Conservation (phyloP, 345 rosid species). For the Rhizophora mangle region DNA sequence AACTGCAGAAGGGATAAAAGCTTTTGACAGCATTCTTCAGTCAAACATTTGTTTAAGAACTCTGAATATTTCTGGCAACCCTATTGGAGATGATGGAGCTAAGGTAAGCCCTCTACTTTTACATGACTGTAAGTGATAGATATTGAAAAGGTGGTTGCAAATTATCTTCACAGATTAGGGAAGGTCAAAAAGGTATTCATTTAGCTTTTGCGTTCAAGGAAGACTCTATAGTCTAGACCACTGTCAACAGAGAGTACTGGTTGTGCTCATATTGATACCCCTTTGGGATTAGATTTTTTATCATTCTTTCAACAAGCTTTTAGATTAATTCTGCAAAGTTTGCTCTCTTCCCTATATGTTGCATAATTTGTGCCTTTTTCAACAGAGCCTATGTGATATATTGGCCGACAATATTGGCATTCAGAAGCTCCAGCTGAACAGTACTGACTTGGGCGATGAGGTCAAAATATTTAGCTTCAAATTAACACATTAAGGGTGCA, state of each 20-base stretch:
- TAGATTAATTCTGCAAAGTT: constrained; percentile 17
- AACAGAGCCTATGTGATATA: constrained; percentile 66
- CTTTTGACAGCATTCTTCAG: constrained; percentile 83
- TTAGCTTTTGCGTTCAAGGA: no score
- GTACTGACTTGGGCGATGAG: constrained; percentile 83
- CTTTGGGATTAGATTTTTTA: not conserved
- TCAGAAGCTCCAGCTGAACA: constrained; percentile 80
- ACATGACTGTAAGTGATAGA: not conserved
- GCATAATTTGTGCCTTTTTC: constrained; percentile 7
- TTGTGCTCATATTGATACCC: not conserved
- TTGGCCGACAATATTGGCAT: constrained; percentile 65
- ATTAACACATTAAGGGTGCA: not conserved
- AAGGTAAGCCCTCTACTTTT: constrained; percentile 52
- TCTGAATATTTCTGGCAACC: constrained; percentile 87
- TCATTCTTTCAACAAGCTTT: not conserved
- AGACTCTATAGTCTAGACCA: no score
- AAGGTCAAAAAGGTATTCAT: no score
- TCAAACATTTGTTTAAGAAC: constrained; percentile 64
- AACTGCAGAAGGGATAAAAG: constrained; percentile 78
- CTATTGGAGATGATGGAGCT: constrained; percentile 92
- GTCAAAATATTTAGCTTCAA: constrained; percentile 39
- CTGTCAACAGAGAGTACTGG: not conserved
- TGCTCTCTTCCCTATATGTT: constrained; percentile 7
- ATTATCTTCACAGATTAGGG: no score
- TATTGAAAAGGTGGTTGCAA: no score